Conservation (phyloP, 345 rosid genomes). For the Stellera chamaejasme region DNA sequence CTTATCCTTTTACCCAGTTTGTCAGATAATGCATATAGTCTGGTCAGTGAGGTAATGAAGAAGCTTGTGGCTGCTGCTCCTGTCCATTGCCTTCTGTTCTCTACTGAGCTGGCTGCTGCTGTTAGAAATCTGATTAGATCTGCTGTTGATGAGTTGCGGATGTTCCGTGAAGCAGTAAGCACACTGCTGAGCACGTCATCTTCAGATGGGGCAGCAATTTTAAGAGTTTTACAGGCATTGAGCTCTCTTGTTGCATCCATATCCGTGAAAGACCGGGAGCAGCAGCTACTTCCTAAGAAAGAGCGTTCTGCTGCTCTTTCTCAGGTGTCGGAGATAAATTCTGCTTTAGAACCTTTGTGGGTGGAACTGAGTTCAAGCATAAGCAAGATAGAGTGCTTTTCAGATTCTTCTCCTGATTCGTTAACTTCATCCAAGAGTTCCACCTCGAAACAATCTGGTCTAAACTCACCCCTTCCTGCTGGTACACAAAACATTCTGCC, state of each 20-base stretch:
- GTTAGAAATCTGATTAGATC: slow-evolving; percentile 62
- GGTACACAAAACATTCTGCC: slow-evolving; percentile 97
- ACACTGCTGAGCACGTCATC: slow-evolving; percentile 66
- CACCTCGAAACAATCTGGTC: slow-evolving; percentile 44
- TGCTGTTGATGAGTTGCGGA: slow-evolving; percentile 66
- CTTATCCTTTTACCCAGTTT: slow-evolving; percentile 35
- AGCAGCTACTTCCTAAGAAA: slow-evolving; percentile 39
- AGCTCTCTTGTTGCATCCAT: slow-evolving; percentile 66
- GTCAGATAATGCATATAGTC: slow-evolving; percentile 87
- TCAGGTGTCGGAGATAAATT: slow-evolving; percentile 56
- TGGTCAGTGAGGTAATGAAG: slow-evolving; percentile 87
- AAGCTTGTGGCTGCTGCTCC: slow-evolving; percentile 80
- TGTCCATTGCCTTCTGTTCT: slow-evolving; percentile 69
- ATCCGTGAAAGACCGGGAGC: slow-evolving; percentile 49
- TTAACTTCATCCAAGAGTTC: slow-evolving; percentile 34
- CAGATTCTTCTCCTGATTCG: slow-evolving; percentile 54
- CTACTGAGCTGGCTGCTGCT: slow-evolving; percentile 71
- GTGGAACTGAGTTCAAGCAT: slow-evolving; percentile 78
- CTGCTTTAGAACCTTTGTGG: slow-evolving; percentile 90
- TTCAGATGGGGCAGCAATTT: slow-evolving; percentile 86
- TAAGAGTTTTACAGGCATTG: slow-evolving; percentile 84
- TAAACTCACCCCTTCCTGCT: slow-evolving; percentile 79
- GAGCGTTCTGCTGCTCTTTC: slow-evolving; percentile 56
- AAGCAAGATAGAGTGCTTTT: slow-evolving; percentile 80
- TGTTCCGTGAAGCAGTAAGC: slow-evolving; percentile 79